Conservation (phyloP, 1,284 basidiomycete species). For the Pseudozyma hubeiensis region DNA sequence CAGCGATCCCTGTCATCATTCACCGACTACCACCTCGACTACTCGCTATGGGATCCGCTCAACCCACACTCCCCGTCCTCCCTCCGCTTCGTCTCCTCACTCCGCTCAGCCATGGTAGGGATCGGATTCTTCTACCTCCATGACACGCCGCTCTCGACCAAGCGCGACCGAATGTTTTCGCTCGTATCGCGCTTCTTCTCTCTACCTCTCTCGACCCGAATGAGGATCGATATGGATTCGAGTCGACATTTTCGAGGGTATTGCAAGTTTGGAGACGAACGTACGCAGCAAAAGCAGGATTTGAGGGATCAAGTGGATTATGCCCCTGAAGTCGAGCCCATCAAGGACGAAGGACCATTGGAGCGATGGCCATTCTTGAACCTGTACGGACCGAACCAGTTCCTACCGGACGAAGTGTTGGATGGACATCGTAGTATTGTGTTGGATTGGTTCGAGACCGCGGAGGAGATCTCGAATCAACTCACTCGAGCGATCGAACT, state of each 20-base stretch:
- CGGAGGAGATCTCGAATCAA: slow-evolving; percentile 27
- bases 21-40: slow-evolving; percentile 43
- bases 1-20: slow-evolving; percentile 37
- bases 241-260: slow-evolving; percentile 57
- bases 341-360: slow-evolving; percentile 4
- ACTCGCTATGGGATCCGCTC: slow-evolving; percentile 28
- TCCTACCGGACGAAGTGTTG: slow-evolving; percentile 33
- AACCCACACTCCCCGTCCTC: slow-evolving; percentile 17
- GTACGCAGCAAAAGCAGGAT: slow-evolving; percentile 43
- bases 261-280: slow-evolving; percentile 58
- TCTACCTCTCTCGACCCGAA: slow-evolving; percentile 29
- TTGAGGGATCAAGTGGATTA: slow-evolving; percentile 57
- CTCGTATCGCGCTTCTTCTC: slow-evolving; percentile 47
- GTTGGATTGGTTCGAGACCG: slow-evolving; percentile 44
- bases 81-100: slow-evolving; percentile 33
- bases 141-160: slow-evolving; percentile 37
- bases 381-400: slow-evolving; percentile 60
- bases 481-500: slow-evolving; percentile 56
- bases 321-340: slow-evolving; percentile 19
- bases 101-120: slow-evolving; percentile 49
- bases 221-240: slow-evolving; percentile 48
- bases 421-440: slow-evolving; percentile 22
- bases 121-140: slow-evolving; percentile 62
- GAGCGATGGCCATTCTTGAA: slow-evolving; percentile 43
- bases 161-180: slow-evolving; percentile 36